Evolutionary conservation across 140 eudicot species (phyloP).

Genomic region (Oenanthe javanica): DNA sequence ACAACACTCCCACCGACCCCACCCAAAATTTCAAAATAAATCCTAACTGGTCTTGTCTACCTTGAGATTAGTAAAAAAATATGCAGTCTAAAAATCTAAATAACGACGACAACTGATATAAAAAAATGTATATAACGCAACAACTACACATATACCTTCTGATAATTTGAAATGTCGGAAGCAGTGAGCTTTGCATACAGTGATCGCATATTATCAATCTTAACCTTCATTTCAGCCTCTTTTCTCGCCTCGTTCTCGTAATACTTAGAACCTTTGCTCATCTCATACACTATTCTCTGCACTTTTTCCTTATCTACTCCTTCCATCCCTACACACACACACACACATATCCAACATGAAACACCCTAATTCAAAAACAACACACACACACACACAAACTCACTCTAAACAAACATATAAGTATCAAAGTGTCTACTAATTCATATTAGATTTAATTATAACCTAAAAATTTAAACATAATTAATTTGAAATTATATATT

Average conservation of each 20-base stretch:
- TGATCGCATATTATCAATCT: constrained; percentile 63
- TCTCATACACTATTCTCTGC: constrained; percentile 85
- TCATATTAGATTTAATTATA: too few species aligned
- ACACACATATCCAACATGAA: constrained; percentile 6
- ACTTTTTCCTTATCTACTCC: constrained; percentile 98
- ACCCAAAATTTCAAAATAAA: too few species aligned
- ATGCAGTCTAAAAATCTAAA: not conserved
- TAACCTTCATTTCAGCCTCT: constrained; percentile 71
- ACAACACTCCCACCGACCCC: too few species aligned
- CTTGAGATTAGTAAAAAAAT: not conserved
- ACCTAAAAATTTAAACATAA: too few species aligned
- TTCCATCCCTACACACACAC: constrained; percentile 66
- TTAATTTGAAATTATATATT: not conserved
- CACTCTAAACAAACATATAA: not conserved
- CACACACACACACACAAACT: not conserved
- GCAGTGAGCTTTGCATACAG: constrained; percentile 56
- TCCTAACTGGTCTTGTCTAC: too few species aligned
- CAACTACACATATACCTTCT: constrained; percentile 38
- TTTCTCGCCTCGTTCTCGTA: constrained; percentile 82
- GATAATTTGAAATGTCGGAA: constrained; percentile 50
- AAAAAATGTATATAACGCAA: not conserved
- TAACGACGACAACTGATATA: not conserved
- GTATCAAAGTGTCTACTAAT: not conserved
- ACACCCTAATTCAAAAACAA: not conserved
- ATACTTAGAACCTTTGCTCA: constrained; percentile 96